Evolutionary conservation across 1,139 yeast genomes (phyloP), one percentile per base, ranked within the genome.

Genomic region (Scheffersomyces lignicola): DNA sequence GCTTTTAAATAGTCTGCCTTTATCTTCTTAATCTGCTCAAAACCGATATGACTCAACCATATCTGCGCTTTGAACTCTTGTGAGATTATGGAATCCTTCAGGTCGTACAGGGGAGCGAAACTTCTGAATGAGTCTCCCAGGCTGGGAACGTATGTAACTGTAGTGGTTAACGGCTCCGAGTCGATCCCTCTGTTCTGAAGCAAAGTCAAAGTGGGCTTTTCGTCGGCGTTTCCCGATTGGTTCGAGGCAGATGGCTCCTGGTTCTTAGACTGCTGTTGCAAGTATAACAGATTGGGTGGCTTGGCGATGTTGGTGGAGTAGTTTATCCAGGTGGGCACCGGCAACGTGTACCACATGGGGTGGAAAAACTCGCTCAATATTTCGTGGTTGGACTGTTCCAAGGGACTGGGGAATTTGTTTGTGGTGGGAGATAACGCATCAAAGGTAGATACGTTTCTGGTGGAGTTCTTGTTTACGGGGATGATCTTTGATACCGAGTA

Each of bases 291-390:
- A 4, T 58, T 56, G 17, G 49, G 47, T 6, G 69, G 68, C 35
- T 50, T 56, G 25, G 55, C 44, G 2, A 49, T 38, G 24, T 51
- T 56, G 13, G 61, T 56, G 21, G 68, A 70, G 44, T 82, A 81
- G 34, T 75, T 74, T 35, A 90, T 62, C 97, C 97, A 92, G 34
- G 79, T 78, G 1, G 96, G 83, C 5, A 86, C 74, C 6, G 94
- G 87, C 33, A 90, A 65, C 7, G 88, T 80, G 46, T 83, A 83
- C 86, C 95, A 85, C 42, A 84, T 85, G 10, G 97, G 96, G 56
- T 89, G 96, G 48, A 83, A 72, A 52, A 86, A 85, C 38, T 76
- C 78, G 34, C 76, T 73, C 58, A 88, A 66, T 38, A 88, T 74
- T 44, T 83, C 86, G 1, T 86, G 74, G 2, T 87, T 82, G 5